Base-by-base conservation (phyloP, 2,329 filamentous ascomycete genomes). In the Cordyceps pruinosa region DNA sequence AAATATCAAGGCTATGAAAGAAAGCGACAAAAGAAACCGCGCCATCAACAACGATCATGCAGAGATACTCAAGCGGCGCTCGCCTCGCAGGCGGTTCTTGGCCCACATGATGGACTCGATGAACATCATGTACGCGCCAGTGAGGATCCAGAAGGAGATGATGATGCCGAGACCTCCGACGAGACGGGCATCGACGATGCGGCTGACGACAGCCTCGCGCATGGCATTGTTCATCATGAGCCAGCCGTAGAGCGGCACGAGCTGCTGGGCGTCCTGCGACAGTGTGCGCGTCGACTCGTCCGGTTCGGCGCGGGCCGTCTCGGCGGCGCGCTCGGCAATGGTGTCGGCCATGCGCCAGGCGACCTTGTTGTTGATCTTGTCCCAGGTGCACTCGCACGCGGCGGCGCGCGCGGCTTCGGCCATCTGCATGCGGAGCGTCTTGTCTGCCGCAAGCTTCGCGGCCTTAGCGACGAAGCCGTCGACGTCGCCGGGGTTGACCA, bases 361-460 rank as follows among this genome's bases (percentile, higher is more conserved):
- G 1, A 87, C 85, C 49, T 80, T 82, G 63, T 86, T 86, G 71
- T 87, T 86, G 68, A 88, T 86, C 70, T 81, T 85, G 58, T 87
- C 84, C 86, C 86, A 89, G 0, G 84, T 88, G 3, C 82, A 84
- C 49, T 84, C 76, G 59, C 80, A 80, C 0, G 85, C 86, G 60
- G 84, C 79, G 21, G 67, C 65, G 53, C 84, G 76, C 1, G 83
- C 79, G 9, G 75, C 72, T 0, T 59, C 57, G 2, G 73, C 71
- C 72, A 88, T 79, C 1, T 61, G 65, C 5, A 63, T 51, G 8
- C 82, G 75, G 17, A 81, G 67, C 0, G 61, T 56, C 0, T 66
- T 47, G 59, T 87, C 75, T 2, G 65, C 69, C 1, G 77, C 75
- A 0, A 88, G 71, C 57, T 75, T 65, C 39, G 77, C 64, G 0